phyloP scores from a whole-genome alignment of 768 basidiomycete genomes.

The Suillus hirtellus region DNA sequence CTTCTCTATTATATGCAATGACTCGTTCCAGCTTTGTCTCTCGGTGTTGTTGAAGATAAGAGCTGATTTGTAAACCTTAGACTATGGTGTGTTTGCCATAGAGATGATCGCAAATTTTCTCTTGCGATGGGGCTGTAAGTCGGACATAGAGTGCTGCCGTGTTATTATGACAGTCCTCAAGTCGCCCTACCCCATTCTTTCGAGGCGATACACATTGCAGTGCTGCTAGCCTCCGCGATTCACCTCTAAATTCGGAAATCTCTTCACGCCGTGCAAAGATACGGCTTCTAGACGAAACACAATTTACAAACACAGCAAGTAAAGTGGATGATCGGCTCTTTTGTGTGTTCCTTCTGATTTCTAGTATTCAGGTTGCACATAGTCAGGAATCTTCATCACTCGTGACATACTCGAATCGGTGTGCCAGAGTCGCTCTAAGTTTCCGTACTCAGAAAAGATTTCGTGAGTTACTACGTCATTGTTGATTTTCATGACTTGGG shows the following conservation, averaged over 20 bases:
- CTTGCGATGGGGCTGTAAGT: not conserved
- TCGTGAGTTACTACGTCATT: not conserved
- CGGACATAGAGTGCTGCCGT: not conserved
- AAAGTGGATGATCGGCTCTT: not conserved
- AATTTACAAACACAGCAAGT: not conserved
- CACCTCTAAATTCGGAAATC: not conserved
- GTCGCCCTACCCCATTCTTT: not conserved
- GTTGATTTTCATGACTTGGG: not conserved
- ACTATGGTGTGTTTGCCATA: not conserved
- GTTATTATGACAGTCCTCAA: not conserved
- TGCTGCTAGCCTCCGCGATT: not conserved
- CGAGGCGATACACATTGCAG: constrained; percentile 1
- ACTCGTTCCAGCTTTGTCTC: not conserved
- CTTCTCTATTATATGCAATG: not conserved
- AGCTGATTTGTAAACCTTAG: constrained; percentile 1
- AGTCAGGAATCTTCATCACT: not conserved
- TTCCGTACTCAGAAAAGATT: not conserved
- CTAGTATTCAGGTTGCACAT: not conserved
- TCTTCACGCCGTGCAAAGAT: not conserved
- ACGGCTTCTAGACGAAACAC: not conserved
- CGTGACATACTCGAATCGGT: not conserved
- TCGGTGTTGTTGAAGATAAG: constrained; percentile 6
- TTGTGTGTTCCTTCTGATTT: not conserved
- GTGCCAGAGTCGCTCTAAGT: not conserved
- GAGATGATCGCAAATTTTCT: not conserved